A percentile compares a stretch with the other conserved stretches of the same genome.
phyloP scores from a whole-genome alignment of 1,139 yeast genomes.

The Pichia sp. region DNA sequence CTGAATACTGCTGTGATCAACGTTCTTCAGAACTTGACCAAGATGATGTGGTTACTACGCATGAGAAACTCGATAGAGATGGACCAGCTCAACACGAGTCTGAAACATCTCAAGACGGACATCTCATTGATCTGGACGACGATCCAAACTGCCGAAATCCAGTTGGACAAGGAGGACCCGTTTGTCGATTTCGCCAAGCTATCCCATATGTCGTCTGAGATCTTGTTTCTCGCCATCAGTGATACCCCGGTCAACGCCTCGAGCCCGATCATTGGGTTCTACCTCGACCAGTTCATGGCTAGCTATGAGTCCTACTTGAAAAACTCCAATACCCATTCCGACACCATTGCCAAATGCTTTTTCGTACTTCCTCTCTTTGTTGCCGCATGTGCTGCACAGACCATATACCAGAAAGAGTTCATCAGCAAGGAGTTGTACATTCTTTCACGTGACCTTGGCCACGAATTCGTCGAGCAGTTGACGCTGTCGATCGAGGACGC shows the following conservation, averaged over 20 bases:
- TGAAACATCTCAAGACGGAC: conserved; percentile 22
- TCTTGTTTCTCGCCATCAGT: conserved; percentile 28
- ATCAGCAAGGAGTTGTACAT: conserved; percentile 28
- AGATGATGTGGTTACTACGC: conserved; percentile 38
- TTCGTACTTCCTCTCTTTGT: conserved; percentile 30
- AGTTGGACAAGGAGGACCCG: conserved; percentile 14
- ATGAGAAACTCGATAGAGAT: conserved; percentile 13
- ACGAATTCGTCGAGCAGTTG: conserved; percentile 20
- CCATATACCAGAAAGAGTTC: conserved; percentile 25
- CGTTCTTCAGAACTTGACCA: conserved; percentile 38
- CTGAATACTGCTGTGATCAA: conserved; percentile 35
- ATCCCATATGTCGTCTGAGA: conserved; percentile 28
- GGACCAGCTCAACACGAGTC: conserved; percentile 5
- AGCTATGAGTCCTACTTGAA: conserved; percentile 22
- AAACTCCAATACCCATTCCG: neutral
- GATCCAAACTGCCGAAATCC: conserved; percentile 29
- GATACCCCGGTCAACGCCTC: conserved; percentile 27
- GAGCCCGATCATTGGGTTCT: conserved; percentile 29
- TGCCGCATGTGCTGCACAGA: conserved; percentile 31
- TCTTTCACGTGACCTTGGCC: conserved; percentile 16
- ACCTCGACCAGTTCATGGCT: conserved; percentile 27
- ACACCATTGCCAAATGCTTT: conserved; percentile 13
- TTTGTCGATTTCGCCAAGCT: conserved; percentile 22
- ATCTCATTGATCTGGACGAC: conserved; percentile 28
- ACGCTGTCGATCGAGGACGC: conserved; percentile 27